A percentile compares a stretch with the other conserved stretches of the same genome.
These are phyloP conservation scores for Bruguiera hainesii DNA, from an alignment of 441 rosid genomes.

Conservation along the genomic window DNA sequence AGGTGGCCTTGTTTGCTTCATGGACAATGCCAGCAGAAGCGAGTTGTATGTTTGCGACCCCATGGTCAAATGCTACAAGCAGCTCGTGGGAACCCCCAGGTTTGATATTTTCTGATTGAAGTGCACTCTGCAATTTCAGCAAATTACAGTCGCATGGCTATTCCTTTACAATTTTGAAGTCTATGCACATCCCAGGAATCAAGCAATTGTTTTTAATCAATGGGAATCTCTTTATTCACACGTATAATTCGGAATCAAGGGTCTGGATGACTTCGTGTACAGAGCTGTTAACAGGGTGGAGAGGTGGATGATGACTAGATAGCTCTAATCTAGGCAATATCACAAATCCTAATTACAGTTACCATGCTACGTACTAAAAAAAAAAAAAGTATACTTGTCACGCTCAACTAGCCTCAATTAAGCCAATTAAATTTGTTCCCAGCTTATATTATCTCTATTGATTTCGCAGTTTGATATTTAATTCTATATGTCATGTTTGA, in stretches of 20 bases:
- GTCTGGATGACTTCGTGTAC: slow-evolving; percentile 51
- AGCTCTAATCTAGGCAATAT: too few species aligned
- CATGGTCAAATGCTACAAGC: slow-evolving; percentile 47
- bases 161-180: slow-evolving; percentile 66
- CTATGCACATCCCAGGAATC: slow-evolving; percentile 68
- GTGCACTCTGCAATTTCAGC: slow-evolving; percentile 64
- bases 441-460: too few species aligned
- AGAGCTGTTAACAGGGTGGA: slow-evolving; percentile 86
- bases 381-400: too few species aligned
- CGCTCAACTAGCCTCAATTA: too few species aligned
- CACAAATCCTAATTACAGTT: too few species aligned
- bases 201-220: slow-evolving; percentile 36
- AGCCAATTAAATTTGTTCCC: too few species aligned
- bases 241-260: slow-evolving; percentile 68
- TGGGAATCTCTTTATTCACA: slow-evolving; percentile 75
- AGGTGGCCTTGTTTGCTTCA: slow-evolving; percentile 76
- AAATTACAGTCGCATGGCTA: slow-evolving; percentile 43
- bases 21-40: slow-evolving; percentile 82
- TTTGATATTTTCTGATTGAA: slow-evolving; percentile 57
- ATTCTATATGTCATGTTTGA: too few species aligned
- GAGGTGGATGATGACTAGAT: slow-evolving; percentile 76
- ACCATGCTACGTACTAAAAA: too few species aligned
- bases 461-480: too few species aligned
- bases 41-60: slow-evolving; percentile 75
- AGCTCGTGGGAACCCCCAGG: slow-evolving; percentile 61